These are phyloP conservation scores for Neodidymelliopsis sp. DNA, from an alignment of 2,329 filamentous ascomycete species.

Conservation along the genomic window DNA sequence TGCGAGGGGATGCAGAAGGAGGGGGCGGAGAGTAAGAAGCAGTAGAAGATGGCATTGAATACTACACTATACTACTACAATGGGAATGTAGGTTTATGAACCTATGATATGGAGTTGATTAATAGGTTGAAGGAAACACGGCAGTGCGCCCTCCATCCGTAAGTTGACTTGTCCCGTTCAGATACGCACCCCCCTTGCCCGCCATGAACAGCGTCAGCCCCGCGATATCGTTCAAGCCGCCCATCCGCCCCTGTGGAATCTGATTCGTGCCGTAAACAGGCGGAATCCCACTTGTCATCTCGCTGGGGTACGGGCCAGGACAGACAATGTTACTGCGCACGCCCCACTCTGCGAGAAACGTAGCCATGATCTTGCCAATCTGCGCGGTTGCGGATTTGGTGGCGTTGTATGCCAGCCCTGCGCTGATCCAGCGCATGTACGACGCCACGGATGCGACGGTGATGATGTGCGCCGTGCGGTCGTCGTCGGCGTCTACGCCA, in stretches of 20 bases:
- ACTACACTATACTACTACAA: no score
- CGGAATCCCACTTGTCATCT: constrained; percentile 49
- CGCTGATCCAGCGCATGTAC: constrained; percentile 48
- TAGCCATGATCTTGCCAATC: constrained; percentile 55
- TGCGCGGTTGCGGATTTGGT: constrained; percentile 55
- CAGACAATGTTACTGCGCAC: constrained; percentile 57
- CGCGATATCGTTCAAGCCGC: constrained; percentile 56
- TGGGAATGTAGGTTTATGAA: no score
- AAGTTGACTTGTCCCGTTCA: constrained; percentile 61
- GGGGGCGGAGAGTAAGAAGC: constrained; percentile 40
- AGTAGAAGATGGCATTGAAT: constrained; percentile 16
- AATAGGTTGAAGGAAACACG: constrained; percentile 47
- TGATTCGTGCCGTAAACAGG: constrained; percentile 43
- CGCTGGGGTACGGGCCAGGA: constrained; percentile 55
- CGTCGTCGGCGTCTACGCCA: constrained; percentile 40
- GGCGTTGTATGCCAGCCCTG: constrained; percentile 54
- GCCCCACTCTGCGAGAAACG: constrained; percentile 54
- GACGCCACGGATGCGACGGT: constrained; percentile 53
- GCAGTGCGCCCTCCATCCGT: constrained; percentile 55
- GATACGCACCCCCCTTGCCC: constrained; percentile 59
- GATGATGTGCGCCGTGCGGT: constrained; percentile 56
- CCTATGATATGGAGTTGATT: background rate
- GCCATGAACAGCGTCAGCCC: constrained; percentile 61
- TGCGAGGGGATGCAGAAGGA: constrained; percentile 72
- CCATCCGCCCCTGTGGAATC: constrained; percentile 52